A percentile compares a stretch with the other conserved stretches of the same genome.
Evolutionary conservation across 2,329 filamentous ascomycete species (phyloP).

Genomic region (Byssothecium circinans): DNA sequence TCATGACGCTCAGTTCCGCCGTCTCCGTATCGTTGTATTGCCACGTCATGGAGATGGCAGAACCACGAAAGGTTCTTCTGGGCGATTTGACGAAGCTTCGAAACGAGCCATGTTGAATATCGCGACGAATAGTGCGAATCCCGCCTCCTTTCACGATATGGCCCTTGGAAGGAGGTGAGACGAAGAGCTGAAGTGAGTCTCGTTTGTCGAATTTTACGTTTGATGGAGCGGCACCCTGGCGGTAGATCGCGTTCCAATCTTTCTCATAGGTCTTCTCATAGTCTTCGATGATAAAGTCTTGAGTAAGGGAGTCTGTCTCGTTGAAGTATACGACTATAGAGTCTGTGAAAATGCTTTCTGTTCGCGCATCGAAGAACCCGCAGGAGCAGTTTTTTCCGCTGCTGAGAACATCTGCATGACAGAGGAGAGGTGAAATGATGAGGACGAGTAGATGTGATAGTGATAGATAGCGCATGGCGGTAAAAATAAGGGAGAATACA

Average conservation of each 20-base stretch:
- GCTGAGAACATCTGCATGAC: slow-evolving; percentile 20
- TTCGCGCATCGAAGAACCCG: slow-evolving; percentile 49
- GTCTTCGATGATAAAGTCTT: slow-evolving; percentile 44
- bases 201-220: slow-evolving; percentile 45
- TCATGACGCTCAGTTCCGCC: slow-evolving; percentile 50
- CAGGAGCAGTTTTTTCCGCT: slow-evolving; percentile 46
- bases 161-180: slow-evolving; percentile 35
- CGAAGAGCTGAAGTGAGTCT: slow-evolving; percentile 39
- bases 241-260: slow-evolving; percentile 51
- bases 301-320: slow-evolving; percentile 44
- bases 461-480: too few species aligned
- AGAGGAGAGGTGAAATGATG: slow-evolving; percentile 16
- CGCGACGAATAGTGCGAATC: slow-evolving; percentile 47
- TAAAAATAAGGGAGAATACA: too few species aligned
- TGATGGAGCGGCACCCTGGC: slow-evolving; percentile 45
- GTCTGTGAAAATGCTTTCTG: slow-evolving; percentile 49
- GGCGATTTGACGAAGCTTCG: slow-evolving; percentile 48
- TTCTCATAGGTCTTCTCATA: slow-evolving; percentile 51
- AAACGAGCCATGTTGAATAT: slow-evolving; percentile 54
- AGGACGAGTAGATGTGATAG: slow-evolving; percentile 14
- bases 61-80: slow-evolving; percentile 40
- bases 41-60: slow-evolving; percentile 51
- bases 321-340: slow-evolving; percentile 56
- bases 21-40: slow-evolving; percentile 50
- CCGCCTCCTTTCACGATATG: slow-evolving; percentile 51